Percentiles rank a stretch among this genome's conserved stretches.
phyloP scores from a whole-genome alignment of 225 moss, liverwort and hornwort species.

The Anthoceros angustus region DNA sequence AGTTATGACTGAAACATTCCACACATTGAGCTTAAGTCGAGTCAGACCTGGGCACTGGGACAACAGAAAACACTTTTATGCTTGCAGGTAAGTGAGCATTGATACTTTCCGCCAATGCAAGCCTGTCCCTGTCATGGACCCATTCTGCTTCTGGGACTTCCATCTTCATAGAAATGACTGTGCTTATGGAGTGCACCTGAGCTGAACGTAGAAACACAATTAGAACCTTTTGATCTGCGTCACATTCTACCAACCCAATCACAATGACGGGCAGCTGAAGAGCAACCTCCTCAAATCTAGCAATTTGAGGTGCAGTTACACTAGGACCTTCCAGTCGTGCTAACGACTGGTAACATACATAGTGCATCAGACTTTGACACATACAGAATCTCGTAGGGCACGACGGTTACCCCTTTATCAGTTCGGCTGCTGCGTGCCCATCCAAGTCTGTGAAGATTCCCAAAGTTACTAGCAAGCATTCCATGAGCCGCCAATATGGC shows the following conservation, averaged over 20 bases:
- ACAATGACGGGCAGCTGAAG: no score
- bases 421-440: slow-evolving; percentile 97
- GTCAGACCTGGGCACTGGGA: slow-evolving; percentile 77
- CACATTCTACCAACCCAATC: no score
- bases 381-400: background rate
- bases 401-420: slow-evolving; percentile 66
- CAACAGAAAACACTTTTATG: slow-evolving; percentile 70
- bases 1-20: background rate
- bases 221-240: no score
- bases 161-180: slow-evolving; percentile 95
- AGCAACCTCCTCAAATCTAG: no score
- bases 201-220: slow-evolving; percentile 5
- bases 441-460: slow-evolving; percentile 53
- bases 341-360: background rate
- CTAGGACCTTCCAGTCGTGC: no score
- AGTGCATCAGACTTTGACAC: background rate
- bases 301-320: no score
- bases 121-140: slow-evolving; percentile 59
- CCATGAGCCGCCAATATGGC: slow-evolving; percentile 76
- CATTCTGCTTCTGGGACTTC: slow-evolving; percentile 70
- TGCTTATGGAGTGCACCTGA: slow-evolving; percentile 89
- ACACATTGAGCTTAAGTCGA: slow-evolving; percentile 1
- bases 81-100: slow-evolving; percentile 62
- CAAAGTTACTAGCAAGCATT: slow-evolving; percentile 75
- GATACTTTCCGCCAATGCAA: slow-evolving; percentile 52